Base-by-base conservation (phyloP, 2,329 filamentous ascomycete species). In the Calonectria pteridis region DNA sequence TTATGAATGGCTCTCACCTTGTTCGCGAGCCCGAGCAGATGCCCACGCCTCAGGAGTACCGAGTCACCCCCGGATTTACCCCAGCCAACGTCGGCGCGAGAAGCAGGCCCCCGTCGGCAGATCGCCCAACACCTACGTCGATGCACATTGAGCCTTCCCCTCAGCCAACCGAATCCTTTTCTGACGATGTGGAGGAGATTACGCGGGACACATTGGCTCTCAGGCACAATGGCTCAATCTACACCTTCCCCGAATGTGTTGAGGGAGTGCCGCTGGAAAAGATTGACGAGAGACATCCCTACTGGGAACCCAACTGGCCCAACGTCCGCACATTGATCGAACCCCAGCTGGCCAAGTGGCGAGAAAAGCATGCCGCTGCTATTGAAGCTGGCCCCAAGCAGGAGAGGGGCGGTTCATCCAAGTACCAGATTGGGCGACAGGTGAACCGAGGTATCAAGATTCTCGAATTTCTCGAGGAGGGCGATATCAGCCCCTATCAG, bases 241-340 rank as follows among this genome's bases (percentile, higher is more conserved):
- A 89, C 59, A 87, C 86, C 0, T 87, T 87, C 55, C 90, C 90
- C 0, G 84, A 87, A 28, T 87, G 89, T 76, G 88, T 90, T 77
- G 84, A 84, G 35, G 89, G 89, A 2, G 89, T 91, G 1, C 90
- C 90, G 0, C 75, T 91, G 3, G 86, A 83, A 46, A 89, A 89
- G 78, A 90, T 91, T 63, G 81, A 85, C 50, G 82, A 85, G 20
- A 81, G 77, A 10, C 87, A 91, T 50, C 87, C 88, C 0, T 91
- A 91, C 79, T 92, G 90, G 90, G 89, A 91, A 18, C 80, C 85
- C 0, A 84, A 86, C 5, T 92, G 90, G 90, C 85, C 85, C 14
- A 81, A 86, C 4, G 81, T 90, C 6, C 85, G 85, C 69, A 79
- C 80, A 1, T 75, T 85, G 9, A 86, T 90, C 10, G 82, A 85